Evolutionary conservation across 1,284 basidiomycete genomes (phyloP).

Genomic region (Cystobasidium pallidum): DNA sequence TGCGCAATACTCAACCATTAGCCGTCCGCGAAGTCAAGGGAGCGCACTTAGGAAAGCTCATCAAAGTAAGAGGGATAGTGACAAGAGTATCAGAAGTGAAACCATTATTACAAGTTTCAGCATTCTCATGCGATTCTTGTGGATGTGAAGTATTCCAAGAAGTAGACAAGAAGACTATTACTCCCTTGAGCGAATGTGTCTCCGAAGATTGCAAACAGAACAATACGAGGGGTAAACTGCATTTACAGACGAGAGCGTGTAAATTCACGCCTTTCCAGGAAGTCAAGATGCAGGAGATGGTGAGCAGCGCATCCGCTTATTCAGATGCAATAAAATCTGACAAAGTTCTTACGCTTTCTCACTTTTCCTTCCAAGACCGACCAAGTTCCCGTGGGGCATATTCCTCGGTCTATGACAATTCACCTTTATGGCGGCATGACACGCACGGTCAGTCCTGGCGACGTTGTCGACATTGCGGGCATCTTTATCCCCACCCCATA

Average conservation of each 20-base stretch:
- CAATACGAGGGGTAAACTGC: conserved; percentile 83
- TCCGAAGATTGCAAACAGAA: conserved; percentile 82
- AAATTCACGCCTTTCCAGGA: conserved; percentile 99
- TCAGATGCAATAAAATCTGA: neutral
- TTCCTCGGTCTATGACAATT: conserved; percentile 95
- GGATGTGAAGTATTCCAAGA: conserved; percentile 99
- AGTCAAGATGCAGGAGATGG: conserved; percentile 99
- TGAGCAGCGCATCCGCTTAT: conserved; percentile 55
- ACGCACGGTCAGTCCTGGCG: conserved; percentile 90
- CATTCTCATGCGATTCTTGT: conserved; percentile 97
- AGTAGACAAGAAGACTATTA: conserved; percentile 89
- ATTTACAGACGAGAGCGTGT: conserved; percentile 97
- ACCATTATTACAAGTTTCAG: conserved; percentile 93
- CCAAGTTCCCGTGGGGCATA: conserved; percentile 99
- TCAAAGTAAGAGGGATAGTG: conserved; percentile 96
- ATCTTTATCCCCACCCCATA: conserved; percentile 89
- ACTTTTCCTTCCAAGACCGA: conserved; percentile 71
- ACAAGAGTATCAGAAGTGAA: conserved; percentile 99
- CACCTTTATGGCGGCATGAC: conserved; percentile 90
- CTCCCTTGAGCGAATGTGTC: conserved; percentile 84
- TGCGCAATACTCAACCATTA: conserved; percentile 66
- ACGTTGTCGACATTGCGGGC: conserved; percentile 88
- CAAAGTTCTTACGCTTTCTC: too few relatives aligned
- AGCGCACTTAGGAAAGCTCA: conserved; percentile 81
- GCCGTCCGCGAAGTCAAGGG: conserved; percentile 92